Evolutionary conservation across 345 rosid species (phyloP).

Genomic region (Acer yangbiense): DNA sequence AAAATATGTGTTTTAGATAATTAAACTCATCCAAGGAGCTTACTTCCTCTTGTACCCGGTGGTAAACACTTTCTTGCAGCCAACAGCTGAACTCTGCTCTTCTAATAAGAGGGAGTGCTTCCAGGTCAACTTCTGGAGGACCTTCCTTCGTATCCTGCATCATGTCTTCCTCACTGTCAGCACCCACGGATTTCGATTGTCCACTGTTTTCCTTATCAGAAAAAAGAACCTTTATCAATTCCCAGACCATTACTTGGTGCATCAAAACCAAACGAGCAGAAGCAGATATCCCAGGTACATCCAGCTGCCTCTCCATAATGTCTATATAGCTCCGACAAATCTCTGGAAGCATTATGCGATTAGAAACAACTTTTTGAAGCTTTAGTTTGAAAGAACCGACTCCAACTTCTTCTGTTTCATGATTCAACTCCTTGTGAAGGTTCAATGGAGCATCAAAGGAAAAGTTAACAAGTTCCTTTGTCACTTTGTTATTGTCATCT

Average conservation of each 20-base stretch:
- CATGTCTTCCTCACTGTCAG: conserved; percentile 88
- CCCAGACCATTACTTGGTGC: conserved; percentile 98
- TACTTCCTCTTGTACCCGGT: conserved; percentile 86
- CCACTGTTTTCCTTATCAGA: conserved; percentile 68
- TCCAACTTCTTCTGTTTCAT: conserved; percentile 57
- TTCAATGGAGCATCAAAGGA: conserved; percentile 78
- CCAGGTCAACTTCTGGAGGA: conserved; percentile 62
- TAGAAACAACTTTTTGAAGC: conserved; percentile 66
- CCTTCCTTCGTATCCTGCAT: conserved; percentile 82
- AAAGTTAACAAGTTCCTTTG: conserved; percentile 69
- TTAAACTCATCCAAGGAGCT: conserved; percentile 70
- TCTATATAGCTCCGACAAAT: conserved; percentile 79
- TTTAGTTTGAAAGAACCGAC: conserved; percentile 70
- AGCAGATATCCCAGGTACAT: conserved; percentile 68
- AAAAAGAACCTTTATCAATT: conserved; percentile 88
- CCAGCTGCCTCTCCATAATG: conserved; percentile 79
- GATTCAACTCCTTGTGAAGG: conserved; percentile 66
- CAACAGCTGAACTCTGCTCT: conserved; percentile 95
- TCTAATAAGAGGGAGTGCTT: conserved; percentile 82
- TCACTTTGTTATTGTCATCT: conserved; percentile 65
- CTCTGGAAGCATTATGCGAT: conserved; percentile 66
- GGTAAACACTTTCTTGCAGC: conserved; percentile 91
- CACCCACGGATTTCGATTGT: conserved; percentile 53
- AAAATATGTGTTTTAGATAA: conserved; percentile 79
- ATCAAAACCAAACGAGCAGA: conserved; percentile 71